phyloP scores from a whole-genome alignment of 768 basidiomycete genomes.

The Cystofilobasidium macerans region DNA sequence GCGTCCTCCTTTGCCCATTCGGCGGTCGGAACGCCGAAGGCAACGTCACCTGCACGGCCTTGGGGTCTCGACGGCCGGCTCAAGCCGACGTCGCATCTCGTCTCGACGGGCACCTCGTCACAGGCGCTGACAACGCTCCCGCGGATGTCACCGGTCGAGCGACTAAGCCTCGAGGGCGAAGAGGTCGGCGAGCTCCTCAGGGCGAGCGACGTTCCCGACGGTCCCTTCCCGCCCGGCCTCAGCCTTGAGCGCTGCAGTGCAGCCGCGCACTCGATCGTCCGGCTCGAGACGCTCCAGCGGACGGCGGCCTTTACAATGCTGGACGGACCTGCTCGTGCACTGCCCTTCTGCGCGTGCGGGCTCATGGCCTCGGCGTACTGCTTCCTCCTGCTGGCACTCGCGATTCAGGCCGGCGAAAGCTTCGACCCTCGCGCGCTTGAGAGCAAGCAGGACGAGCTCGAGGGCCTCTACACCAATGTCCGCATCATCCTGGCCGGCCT shows the following conservation, averaged over 20 bases:
- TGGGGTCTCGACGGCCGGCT: constrained; percentile 11
- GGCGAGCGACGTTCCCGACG: constrained; percentile 7
- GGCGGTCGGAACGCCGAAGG: no score
- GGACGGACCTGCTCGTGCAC: background rate
- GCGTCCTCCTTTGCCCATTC: background rate
- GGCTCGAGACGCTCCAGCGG: constrained; percentile 25
- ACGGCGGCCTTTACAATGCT: constrained; percentile 16
- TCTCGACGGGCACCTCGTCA: background rate
- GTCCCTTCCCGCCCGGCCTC: constrained; percentile 22
- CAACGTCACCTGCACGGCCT: no score
- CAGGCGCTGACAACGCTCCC: background rate
- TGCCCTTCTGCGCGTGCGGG: constrained; percentile 23
- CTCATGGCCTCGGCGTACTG: constrained; percentile 13
- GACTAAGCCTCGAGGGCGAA: background rate
- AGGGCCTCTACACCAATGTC: constrained; percentile 18
- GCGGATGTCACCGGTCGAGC: background rate
- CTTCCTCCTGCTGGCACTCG: constrained; percentile 22
- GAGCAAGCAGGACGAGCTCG: constrained; percentile 7
- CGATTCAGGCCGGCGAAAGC: constrained; percentile 13
- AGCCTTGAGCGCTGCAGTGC: constrained; percentile 14
- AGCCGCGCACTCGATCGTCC: constrained; percentile 23
- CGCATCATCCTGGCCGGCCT: constrained; percentile 16
- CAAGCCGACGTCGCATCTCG: constrained; percentile 16
- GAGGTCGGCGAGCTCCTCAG: background rate
- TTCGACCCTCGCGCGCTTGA: background rate